A percentile compares a stretch with the other conserved stretches of the same genome.
phyloP scores from a whole-genome alignment of 2,329 filamentous ascomycete species.

The Escovopsis sp. region DNA sequence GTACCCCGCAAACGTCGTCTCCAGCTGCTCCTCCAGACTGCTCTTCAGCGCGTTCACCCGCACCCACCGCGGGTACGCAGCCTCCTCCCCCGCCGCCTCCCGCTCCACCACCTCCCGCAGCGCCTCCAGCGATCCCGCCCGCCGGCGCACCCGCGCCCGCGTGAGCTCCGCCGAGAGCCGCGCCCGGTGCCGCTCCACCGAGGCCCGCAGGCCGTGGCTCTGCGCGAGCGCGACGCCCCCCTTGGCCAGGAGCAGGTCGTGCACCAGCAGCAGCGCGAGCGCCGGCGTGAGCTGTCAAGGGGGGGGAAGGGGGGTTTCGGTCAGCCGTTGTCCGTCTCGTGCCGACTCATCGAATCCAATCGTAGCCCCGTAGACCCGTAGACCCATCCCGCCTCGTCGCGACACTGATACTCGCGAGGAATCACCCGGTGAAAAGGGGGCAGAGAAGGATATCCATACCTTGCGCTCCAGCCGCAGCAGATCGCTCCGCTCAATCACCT shows the following conservation, averaged over 20 bases:
- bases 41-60: constrained; percentile 70
- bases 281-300: constrained; percentile 61
- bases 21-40: constrained; percentile 56
- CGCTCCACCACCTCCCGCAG: constrained; percentile 45
- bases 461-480: constrained; percentile 72
- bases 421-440: too few species aligned
- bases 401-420: too few species aligned
- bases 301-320: too few species aligned
- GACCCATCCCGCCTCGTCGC: too few species aligned
- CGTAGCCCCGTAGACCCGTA: background rate
- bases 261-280: constrained; percentile 66
- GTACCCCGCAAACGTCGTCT: constrained; percentile 56
- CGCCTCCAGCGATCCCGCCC: constrained; percentile 51
- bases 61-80: constrained; percentile 75
- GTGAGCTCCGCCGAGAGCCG: constrained; percentile 72
- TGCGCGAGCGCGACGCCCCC: constrained; percentile 68
- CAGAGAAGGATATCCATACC: constrained; percentile 31
- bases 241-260: constrained; percentile 75
- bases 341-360: too few species aligned
- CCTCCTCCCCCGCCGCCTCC: constrained; percentile 32
- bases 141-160: constrained; percentile 58
- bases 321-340: too few species aligned
- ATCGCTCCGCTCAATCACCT: constrained; percentile 72
- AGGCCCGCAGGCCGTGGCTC: constrained; percentile 60
- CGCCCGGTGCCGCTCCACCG: constrained; percentile 68